Evolutionary conservation across 2,329 filamentous ascomycete genomes (phyloP).

Genomic region (Emericellopsis atlantica): DNA sequence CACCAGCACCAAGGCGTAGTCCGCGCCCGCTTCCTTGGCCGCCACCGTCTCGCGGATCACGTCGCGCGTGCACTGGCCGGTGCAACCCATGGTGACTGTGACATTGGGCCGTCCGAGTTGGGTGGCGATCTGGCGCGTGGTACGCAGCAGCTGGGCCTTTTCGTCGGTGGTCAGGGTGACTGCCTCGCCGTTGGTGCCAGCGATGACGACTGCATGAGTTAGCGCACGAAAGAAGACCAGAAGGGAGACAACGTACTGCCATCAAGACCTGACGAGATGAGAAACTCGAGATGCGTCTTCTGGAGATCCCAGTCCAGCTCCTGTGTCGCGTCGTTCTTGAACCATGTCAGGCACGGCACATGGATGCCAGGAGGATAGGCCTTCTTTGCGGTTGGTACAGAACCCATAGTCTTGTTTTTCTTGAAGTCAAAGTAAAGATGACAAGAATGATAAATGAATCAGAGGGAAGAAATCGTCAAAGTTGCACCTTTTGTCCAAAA

Average conservation of each 20-base stretch:
- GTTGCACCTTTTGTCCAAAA: no score
- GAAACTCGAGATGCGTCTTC: constrained; percentile 36
- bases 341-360: constrained; percentile 44
- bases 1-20: constrained; percentile 55
- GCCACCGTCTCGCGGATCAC: constrained; percentile 52
- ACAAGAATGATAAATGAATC: no score
- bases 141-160: constrained; percentile 45
- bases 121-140: constrained; percentile 48
- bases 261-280: constrained; percentile 39
- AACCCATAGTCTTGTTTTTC: constrained; percentile 10
- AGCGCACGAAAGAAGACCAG: not conserved
- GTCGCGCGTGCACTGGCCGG: constrained; percentile 53
- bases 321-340: constrained; percentile 30
- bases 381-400: constrained; percentile 13
- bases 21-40: constrained; percentile 49
- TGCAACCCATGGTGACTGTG: constrained; percentile 54
- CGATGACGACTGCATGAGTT: constrained; percentile 39
- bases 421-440: no score
- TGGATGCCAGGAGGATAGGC: constrained; percentile 38
- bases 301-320: constrained; percentile 44
- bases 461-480: no score
- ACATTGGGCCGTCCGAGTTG: constrained; percentile 41
- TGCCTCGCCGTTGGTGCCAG: constrained; percentile 64
- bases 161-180: constrained; percentile 55
- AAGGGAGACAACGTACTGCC: constrained; percentile 23